These are phyloP conservation scores for Tetrapisispora taiwanensis DNA, from an alignment of 805 yeast genomes.

Conservation along the genomic window DNA sequence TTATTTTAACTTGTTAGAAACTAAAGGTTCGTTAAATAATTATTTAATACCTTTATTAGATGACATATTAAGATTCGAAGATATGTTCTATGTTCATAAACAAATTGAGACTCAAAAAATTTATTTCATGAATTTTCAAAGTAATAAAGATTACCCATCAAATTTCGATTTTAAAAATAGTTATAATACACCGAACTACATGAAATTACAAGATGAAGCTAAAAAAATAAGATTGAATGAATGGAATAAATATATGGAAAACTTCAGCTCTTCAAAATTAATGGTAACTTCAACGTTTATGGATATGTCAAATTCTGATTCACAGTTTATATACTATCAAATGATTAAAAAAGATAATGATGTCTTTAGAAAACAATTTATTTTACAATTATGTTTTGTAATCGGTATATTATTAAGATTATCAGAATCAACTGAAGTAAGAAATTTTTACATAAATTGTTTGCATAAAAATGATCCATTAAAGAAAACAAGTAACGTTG, in stretches of 20 bases:
- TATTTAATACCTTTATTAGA: constrained; percentile 12
- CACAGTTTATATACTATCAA: constrained; percentile 16
- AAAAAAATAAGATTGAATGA: background rate
- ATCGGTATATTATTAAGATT: constrained; percentile 10
- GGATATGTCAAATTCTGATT: constrained; percentile 16
- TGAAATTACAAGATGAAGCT: constrained; percentile 4
- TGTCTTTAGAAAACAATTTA: constrained; percentile 22
- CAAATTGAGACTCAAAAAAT: constrained; percentile 8
- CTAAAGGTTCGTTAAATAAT: constrained; percentile 10
- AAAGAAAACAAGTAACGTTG: constrained; percentile 5
- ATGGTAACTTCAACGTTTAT: constrained; percentile 13
- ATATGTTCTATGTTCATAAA: constrained; percentile 13
- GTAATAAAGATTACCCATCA: constrained; percentile 13
- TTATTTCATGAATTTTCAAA: constrained; percentile 7
- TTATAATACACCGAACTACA: constrained; percentile 9
- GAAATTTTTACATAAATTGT: constrained; percentile 13
- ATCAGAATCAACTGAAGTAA: constrained; percentile 11
- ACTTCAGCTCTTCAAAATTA: background rate
- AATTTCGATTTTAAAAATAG: constrained; percentile 8
- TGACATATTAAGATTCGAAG: constrained; percentile 17
- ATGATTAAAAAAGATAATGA: constrained; percentile 16
- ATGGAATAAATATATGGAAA: background rate
- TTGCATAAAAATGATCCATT: constrained; percentile 17
- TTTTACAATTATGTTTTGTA: constrained; percentile 18
- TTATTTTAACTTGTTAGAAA: constrained; percentile 9